These are phyloP conservation scores for Nicotiana otophora DNA, from an alignment of 257 asterid species.

Conservation along the genomic window DNA sequence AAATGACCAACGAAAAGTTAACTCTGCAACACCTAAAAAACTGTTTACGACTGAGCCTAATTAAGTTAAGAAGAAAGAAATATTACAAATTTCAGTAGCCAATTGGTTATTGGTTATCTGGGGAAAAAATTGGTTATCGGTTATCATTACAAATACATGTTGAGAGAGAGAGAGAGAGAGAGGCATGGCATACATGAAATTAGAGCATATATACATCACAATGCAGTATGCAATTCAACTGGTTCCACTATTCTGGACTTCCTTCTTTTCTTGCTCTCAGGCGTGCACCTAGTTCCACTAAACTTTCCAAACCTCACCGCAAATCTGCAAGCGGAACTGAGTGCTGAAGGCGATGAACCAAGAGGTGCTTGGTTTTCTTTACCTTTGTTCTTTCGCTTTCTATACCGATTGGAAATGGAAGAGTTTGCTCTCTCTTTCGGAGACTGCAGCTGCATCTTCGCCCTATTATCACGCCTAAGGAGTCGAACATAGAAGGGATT, in stretches of 20 bases:
- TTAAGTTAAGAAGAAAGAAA: slow-evolving; percentile 11
- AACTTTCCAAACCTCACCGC: slow-evolving; percentile 33
- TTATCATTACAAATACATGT: neutral
- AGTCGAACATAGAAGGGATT: slow-evolving; percentile 54
- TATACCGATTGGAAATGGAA: slow-evolving; percentile 28
- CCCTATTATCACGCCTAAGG: slow-evolving; percentile 38
- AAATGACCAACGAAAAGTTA: too few species aligned
- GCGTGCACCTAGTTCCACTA: slow-evolving; percentile 40
- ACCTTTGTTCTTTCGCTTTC: slow-evolving; percentile 26
- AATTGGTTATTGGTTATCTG: neutral
- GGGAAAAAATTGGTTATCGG: neutral
- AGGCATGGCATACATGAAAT: too few species aligned
- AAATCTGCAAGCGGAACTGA: slow-evolving; percentile 33
- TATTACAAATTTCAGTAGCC: slow-evolving; percentile 16
- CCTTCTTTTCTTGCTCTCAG: slow-evolving; percentile 72
- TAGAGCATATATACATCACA: slow-evolving; percentile 14
- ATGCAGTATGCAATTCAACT: slow-evolving; percentile 38
- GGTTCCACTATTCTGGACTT: slow-evolving; percentile 46
- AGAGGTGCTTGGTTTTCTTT: slow-evolving; percentile 40
- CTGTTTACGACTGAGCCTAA: neutral
- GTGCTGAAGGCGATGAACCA: slow-evolving; percentile 31
- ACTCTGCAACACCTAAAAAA: neutral
- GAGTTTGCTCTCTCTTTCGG: slow-evolving; percentile 57
- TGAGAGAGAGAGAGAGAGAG: neutral
- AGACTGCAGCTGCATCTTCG: slow-evolving; percentile 28